Evolutionary conservation across 495 filamentous ascomycete species (phyloP), one percentile per base, ranked within the genome.

Genomic region (Cetradonia linearis): DNA sequence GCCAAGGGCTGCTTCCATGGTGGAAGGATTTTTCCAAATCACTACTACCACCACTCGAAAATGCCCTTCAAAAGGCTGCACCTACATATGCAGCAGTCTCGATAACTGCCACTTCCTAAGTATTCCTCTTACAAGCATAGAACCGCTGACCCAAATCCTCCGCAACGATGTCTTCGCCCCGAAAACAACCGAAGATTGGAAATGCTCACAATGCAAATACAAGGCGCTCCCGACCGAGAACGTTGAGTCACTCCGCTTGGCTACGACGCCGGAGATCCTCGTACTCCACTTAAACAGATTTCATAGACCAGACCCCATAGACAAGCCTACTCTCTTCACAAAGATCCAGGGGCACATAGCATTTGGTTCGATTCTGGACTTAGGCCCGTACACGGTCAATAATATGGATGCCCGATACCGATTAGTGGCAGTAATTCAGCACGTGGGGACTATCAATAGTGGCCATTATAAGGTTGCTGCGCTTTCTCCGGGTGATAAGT

Each of bases 401-500:
- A 33, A 30, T 28, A 30, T n/a, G 18, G 5, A 18, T 6, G 20
- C 56, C 8, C 49, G 36, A 23, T 67, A 67, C 48, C 57, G 31
- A 27, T 38, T 67, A 18, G 11, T 59, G 18, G 48, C 58, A 25
- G 62, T 58, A 37, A 61, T 72, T 10, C 63, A 70, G 34, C 73
- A 76, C 58, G 4, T 30, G 0, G 71, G 67, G 18, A 34, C 11
- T 2, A 58, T 55, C 2, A 10, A 58, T 0, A 0, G n/a, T 0
- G 76, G 72, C 5, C 72, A 76, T 53, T 75, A 75, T 53, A 65
- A 34, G 6, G 56, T 60, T 36, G 62, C 56, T 30, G 67, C 70
- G 28, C 72, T 67, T 56, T 60, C 61, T 9, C 64, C 63, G 9
- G 56, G 49, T 25, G 62, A 47, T 1, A 31, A 30, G 18, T 76